Evolutionary conservation across 179 eudicot species (phyloP).

Genomic region (Spinacia oleracea): DNA sequence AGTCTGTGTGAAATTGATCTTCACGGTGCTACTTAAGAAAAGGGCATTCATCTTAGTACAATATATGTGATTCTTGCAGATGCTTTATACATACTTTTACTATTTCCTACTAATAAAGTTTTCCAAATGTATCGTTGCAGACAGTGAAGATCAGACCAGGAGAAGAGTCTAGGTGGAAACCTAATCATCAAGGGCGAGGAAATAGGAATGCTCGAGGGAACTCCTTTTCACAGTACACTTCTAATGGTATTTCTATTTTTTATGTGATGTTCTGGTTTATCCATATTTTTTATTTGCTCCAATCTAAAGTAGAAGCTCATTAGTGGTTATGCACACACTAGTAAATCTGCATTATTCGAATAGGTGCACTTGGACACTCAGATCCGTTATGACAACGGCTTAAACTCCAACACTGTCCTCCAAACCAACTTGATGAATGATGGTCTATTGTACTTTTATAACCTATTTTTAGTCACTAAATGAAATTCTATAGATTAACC

Average conservation of each 20-base stretch:
- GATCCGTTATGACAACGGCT: background rate
- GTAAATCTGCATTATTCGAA: background rate
- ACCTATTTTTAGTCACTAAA: background rate
- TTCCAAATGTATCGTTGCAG: slow-evolving; percentile 26
- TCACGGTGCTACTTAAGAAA: background rate
- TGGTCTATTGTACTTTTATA: slow-evolving; percentile 2
- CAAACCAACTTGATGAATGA: background rate
- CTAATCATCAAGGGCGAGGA: slow-evolving; percentile 39
- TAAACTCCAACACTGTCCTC: background rate
- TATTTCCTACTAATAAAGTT: background rate
- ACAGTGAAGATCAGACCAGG: slow-evolving; percentile 32
- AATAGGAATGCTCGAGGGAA: slow-evolving; percentile 37
- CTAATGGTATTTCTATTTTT: slow-evolving; percentile 36
- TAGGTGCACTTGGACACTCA: background rate
- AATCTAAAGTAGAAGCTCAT: slow-evolving; percentile 3
- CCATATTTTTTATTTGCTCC: too few relatives aligned
- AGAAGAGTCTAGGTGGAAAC: slow-evolving; percentile 40
- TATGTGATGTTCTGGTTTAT: slow-evolving; percentile 4
- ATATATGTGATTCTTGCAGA: background rate
- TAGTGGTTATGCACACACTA: background rate
- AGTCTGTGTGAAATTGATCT: background rate
- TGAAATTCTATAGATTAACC: too few relatives aligned
- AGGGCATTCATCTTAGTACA: background rate
- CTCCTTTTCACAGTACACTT: slow-evolving; percentile 30
- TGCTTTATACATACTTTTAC: background rate